Evolutionary conservation across 2,329 filamentous ascomycete genomes (phyloP), one percentile per base, ranked within the genome.

Genomic region (Neonectria faginata): DNA sequence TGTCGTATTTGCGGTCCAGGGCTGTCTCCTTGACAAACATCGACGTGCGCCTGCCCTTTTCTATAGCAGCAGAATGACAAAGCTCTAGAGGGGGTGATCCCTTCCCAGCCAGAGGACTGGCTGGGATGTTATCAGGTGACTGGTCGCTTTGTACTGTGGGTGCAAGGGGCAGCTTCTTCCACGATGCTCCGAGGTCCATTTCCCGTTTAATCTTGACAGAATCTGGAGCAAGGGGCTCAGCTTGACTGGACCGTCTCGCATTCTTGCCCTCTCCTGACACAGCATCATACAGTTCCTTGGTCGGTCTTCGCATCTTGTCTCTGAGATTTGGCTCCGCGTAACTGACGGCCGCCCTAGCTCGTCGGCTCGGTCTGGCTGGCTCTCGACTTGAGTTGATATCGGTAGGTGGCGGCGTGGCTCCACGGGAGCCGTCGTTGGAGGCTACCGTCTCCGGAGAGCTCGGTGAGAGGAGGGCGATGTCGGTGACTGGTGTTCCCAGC

Each of bases 291-390:
- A 94, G 79, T 68, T 92, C 88, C 74, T 92, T 92, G 1, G 90
- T 92, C 22, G 92, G 92, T 64, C 92, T 86, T 63, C 92, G 87
- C 92, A 96, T 94, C 80, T 96, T 96, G 74, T 90, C 91, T 66
- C 91, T 86, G 45, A 96, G 82, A 73, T 92, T 95, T 1, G 92
- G 92, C 76, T 95, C 92, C 11, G 92, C 91, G 76, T 96, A 96
- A 80, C 91, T 95, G 66, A 96, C 86, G 54, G 89, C 84, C 11
- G 87, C 81, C 71, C 91, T 85, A 52, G 88, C 87, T 68, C 92
- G 86, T 69, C 92, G 84, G 70, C 89, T 91, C 22, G 88, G 86
- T 48, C 92, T 85, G 29, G 86, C 83, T 29, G 85, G 85, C 70
- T 91, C 86, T 54, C 85, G 84, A 39, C 78, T 83, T 8, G 79